Evolutionary conservation across 768 basidiomycete genomes (phyloP).

Genomic region (Naganishia friedmannii): DNA sequence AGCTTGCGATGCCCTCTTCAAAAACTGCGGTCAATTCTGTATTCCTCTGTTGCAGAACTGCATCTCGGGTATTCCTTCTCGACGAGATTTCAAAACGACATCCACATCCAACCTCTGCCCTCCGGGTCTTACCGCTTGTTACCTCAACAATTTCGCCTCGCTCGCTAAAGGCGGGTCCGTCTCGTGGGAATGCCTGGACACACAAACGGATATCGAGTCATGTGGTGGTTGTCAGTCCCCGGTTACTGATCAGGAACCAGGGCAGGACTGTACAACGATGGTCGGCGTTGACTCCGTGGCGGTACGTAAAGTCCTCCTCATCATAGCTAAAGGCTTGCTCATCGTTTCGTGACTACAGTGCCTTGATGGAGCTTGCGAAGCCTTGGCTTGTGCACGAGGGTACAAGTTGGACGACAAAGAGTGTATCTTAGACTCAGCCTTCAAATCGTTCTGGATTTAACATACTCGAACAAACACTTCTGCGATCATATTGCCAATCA

Average conservation of each 20-base stretch:
- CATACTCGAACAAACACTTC: no score
- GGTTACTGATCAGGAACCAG: not conserved
- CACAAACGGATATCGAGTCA: slow-evolving; percentile 15
- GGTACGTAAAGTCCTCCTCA: not conserved
- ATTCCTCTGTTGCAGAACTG: slow-evolving; percentile 10
- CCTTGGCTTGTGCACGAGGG: no score
- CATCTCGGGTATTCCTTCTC: not conserved
- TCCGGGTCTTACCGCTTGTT: slow-evolving; percentile 3
- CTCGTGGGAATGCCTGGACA: slow-evolving; percentile 17
- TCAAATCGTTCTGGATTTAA: no score
- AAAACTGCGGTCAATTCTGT: slow-evolving; percentile 6
- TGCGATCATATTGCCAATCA: no score
- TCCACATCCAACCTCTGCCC: slow-evolving; percentile 4
- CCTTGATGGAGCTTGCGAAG: no score
- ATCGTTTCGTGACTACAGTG: no score
- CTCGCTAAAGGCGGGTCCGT: not conserved
- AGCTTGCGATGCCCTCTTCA: slow-evolving; percentile 3
- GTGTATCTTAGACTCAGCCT: no score
- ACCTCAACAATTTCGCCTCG: slow-evolving; percentile 6
- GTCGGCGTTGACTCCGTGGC: slow-evolving; percentile 12
- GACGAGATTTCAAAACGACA: not conserved
- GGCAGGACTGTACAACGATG: slow-evolving; percentile 13
- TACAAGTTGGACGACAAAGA: no score
- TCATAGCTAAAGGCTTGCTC: no score
- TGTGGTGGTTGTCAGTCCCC: slow-evolving; percentile 20